Evolutionary conservation across 2,329 filamentous ascomycete genomes (phyloP).

Genomic region (Cryphonectria radicalis): DNA sequence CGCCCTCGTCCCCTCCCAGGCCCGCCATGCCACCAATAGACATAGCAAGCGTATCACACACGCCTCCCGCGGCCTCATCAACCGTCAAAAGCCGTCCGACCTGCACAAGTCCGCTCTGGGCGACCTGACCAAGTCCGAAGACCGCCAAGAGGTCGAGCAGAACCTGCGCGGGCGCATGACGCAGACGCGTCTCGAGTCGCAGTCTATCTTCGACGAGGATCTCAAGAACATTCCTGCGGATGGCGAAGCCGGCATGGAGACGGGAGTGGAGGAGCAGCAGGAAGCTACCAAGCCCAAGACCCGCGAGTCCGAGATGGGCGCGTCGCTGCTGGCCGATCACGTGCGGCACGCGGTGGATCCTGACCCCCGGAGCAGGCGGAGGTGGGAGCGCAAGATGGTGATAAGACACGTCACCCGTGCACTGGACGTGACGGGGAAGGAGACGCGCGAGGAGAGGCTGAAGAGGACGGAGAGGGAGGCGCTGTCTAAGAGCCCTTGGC

Average conservation of each 20-base stretch:
- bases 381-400: slow-evolving; percentile 85
- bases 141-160: slow-evolving; percentile 46
- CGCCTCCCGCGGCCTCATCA: slow-evolving; percentile 38
- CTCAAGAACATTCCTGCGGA: slow-evolving; percentile 42
- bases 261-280: slow-evolving; percentile 24
- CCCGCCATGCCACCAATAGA: slow-evolving; percentile 19
- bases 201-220: slow-evolving; percentile 68
- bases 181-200: slow-evolving; percentile 48
- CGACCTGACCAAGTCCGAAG: slow-evolving; percentile 38
- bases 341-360: slow-evolving; percentile 74
- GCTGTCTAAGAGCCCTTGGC: slow-evolving; percentile 65
- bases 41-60: slow-evolving; percentile 33
- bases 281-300: slow-evolving; percentile 44
- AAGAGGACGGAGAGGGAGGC: slow-evolving; percentile 64
- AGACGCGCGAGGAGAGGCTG: slow-evolving; percentile 67
- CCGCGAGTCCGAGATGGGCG: slow-evolving; percentile 34
- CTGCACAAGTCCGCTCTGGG: slow-evolving; percentile 27
- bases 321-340: slow-evolving; percentile 50
- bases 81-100: slow-evolving; percentile 36
- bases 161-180: slow-evolving; percentile 48
- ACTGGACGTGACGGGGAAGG: slow-evolving; percentile 60
- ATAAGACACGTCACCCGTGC: slow-evolving; percentile 73
- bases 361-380: slow-evolving; percentile 68
- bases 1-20: slow-evolving; percentile 14
- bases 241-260: not conserved